phyloP scores from a whole-genome alignment of 2,329 filamentous ascomycete species.

The Aspergillus melleus region DNA sequence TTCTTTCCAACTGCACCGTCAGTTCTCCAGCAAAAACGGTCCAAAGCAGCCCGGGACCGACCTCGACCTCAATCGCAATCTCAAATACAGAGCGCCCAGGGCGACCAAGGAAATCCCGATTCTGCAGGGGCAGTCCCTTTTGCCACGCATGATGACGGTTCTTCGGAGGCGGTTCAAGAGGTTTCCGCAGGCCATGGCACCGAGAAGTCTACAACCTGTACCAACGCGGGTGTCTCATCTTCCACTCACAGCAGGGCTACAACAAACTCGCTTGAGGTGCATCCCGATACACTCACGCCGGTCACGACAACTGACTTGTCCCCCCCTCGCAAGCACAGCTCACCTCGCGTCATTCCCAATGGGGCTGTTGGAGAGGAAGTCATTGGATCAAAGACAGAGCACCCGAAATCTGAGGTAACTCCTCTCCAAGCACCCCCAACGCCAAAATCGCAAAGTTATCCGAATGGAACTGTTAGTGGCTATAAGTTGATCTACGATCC shows the following conservation, averaged over 20 bases:
- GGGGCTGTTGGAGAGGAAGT: conserved; percentile 29
- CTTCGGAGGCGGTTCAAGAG: conserved; percentile 12
- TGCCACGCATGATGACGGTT: conserved; percentile 16
- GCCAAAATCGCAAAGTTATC: conserved; percentile 51
- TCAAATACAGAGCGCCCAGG: conserved; percentile 19
- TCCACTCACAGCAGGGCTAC: conserved; percentile 60
- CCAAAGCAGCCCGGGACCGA: conserved; percentile 56
- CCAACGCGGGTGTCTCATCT: conserved; percentile 69
- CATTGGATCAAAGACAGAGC: conserved; percentile 27
- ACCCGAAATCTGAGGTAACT: conserved; percentile 36
- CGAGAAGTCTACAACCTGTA: conserved; percentile 70
- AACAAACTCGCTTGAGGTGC: conserved; percentile 56
- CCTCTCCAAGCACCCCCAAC: conserved; percentile 47
- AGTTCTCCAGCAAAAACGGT: conserved; percentile 54
- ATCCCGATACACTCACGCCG: conserved; percentile 59
- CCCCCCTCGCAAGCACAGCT: conserved; percentile 59
- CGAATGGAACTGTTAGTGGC: conserved; percentile 55
- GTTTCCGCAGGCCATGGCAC: conserved; percentile 49
- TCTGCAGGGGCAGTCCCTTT: conserved; percentile 12
- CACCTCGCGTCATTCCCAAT: conserved; percentile 44
- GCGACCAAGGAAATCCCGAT: conserved; percentile 13
- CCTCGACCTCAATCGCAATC: conserved; percentile 56
- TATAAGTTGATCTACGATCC: conserved; percentile 64
- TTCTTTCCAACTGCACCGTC: conserved; percentile 80
- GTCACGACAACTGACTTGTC: conserved; percentile 67